Evolutionary conservation across 805 yeast species (phyloP).

Genomic region (Metschnikowia corniflorae): DNA sequence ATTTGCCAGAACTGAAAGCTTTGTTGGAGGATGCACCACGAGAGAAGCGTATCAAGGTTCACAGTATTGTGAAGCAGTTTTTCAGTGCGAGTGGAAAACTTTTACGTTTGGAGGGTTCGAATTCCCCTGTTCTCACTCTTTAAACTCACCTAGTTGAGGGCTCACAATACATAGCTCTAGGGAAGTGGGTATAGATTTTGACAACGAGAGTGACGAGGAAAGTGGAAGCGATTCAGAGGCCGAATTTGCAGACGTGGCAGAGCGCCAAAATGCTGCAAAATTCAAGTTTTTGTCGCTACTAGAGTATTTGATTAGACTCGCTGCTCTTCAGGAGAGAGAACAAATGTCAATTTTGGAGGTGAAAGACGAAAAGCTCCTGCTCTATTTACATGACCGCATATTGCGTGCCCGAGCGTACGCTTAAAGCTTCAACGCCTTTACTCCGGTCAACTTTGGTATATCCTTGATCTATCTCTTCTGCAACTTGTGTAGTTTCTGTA

Average conservation of each 20-base stretch:
- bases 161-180: conserved; percentile 22
- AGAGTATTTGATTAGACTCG: conserved; percentile 60
- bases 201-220: conserved; percentile 19
- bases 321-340: conserved; percentile 59
- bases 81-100: conserved; percentile 69
- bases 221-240: conserved; percentile 22
- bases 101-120: conserved; percentile 57
- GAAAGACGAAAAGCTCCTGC: conserved; percentile 61
- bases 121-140: conserved; percentile 63
- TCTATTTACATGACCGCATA: conserved; percentile 61
- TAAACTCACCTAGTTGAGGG: conserved; percentile 33
- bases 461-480: too few relatives aligned
- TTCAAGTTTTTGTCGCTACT: conserved; percentile 49
- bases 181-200: conserved; percentile 19
- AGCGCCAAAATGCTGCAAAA: conserved; percentile 4
- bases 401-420: too few relatives aligned
- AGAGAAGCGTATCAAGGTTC: conserved; percentile 35
- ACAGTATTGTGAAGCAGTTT: conserved; percentile 49
- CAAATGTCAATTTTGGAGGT: conserved; percentile 49
- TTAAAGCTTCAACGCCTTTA: too few relatives aligned
- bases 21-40: too few relatives aligned
- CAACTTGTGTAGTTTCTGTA: too few relatives aligned
- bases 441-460: too few relatives aligned
- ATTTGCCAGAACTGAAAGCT: too few relatives aligned
- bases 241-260: conserved; percentile 7